Conservation (phyloP, 192 early-diverging fungal species). For the Phycomyces nitens region DNA sequence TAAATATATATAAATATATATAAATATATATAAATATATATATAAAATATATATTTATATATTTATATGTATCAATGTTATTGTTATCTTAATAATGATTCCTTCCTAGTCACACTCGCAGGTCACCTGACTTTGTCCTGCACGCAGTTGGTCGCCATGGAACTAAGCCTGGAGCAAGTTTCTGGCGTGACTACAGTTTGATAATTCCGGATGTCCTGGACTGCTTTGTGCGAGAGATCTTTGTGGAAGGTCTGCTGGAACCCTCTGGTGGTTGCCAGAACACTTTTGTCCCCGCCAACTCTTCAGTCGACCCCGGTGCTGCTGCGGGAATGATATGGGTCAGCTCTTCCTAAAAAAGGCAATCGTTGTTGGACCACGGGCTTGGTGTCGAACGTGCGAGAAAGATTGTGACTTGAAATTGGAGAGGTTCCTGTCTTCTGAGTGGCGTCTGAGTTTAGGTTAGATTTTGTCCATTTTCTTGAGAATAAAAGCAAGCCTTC, state of each 20-base stretch:
- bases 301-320: not conserved
- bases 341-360: no score
- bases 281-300: not conserved
- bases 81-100: conserved; percentile 2
- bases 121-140: conserved; percentile 26
- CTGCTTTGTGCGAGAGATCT: conserved; percentile 33
- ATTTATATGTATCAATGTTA: no score
- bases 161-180: conserved; percentile 16
- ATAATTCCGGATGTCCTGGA: conserved; percentile 23
- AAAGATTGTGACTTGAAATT: conserved; percentile 4
- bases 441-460: conserved; percentile 9
- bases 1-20: not conserved
- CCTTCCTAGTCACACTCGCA: conserved; percentile 13
- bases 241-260: conserved; percentile 25
- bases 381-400: conserved; percentile 7
- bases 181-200: conserved; percentile 34
- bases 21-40: conserved; percentile 1
- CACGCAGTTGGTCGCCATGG: conserved; percentile 31
- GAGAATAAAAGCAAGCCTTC: not conserved
- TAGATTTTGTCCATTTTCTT: not conserved
- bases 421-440: not conserved
- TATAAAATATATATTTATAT: no score
- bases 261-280: not conserved
- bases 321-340: not conserved
- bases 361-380: no score